phyloP scores from a whole-genome alignment of 495 filamentous ascomycete genomes.

The Hypoxylon intermedium region DNA sequence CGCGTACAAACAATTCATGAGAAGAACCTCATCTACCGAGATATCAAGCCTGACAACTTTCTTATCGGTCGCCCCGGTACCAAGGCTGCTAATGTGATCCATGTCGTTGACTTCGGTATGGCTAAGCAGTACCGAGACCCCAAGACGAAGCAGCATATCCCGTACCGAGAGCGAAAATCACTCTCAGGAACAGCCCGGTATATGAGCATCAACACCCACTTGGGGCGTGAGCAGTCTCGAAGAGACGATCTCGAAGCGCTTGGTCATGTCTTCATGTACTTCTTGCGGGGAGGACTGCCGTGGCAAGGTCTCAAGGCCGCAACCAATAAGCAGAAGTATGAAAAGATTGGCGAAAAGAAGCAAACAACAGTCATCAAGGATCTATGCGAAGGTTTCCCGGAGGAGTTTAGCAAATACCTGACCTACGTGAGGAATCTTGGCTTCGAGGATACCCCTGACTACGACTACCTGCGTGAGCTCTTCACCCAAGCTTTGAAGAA shows the following conservation, averaged over 20 bases:
- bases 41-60: slow-evolving; percentile 99
- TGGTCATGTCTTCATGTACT: slow-evolving; percentile 99
- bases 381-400: slow-evolving; percentile 94
- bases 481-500: slow-evolving; percentile 97
- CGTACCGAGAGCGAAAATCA: slow-evolving; percentile 96
- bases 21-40: slow-evolving; percentile 99
- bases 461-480: slow-evolving; percentile 95
- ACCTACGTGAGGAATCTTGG: slow-evolving; percentile 97
- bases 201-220: slow-evolving; percentile 99
- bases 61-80: slow-evolving; percentile 92
- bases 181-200: slow-evolving; percentile 96
- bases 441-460: slow-evolving; percentile 98
- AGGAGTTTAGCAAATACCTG: slow-evolving; percentile 97
- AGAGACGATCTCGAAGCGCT: slow-evolving; percentile 95
- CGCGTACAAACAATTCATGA: slow-evolving; percentile 99
- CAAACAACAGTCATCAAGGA: slow-evolving; percentile 97
- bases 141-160: slow-evolving; percentile 99
- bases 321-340: slow-evolving; percentile 99
- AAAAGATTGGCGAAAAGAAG: slow-evolving; percentile 99
- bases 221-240: slow-evolving; percentile 94
- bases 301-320: slow-evolving; percentile 99
- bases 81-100: slow-evolving; percentile 96
- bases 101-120: slow-evolving; percentile 99
- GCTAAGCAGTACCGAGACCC: slow-evolving; percentile 99
- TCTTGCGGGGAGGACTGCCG: slow-evolving; percentile 91